A percentile compares a stretch with the other conserved stretches of the same genome.
Evolutionary conservation across 2,329 filamentous ascomycete genomes (phyloP).

Genomic region (Juglanconis juglandina): DNA sequence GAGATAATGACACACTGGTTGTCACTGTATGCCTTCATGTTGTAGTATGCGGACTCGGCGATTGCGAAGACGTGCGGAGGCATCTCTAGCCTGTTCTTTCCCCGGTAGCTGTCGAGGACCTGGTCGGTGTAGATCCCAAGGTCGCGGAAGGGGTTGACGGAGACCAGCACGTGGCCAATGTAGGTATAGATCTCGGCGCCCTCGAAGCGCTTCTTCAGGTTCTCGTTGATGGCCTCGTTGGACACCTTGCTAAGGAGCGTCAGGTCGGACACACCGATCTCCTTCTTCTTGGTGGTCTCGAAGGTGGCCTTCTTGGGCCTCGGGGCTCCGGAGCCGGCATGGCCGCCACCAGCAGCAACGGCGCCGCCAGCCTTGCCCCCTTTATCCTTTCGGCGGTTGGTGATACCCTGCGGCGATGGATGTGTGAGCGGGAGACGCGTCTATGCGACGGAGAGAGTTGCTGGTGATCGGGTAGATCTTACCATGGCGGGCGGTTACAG

Average conservation of each 20-base stretch:
- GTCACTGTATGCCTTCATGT: conserved; percentile 99
- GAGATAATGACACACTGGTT: conserved; percentile 99
- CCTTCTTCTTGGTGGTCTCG: conserved; percentile 97
- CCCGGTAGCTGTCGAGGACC: conserved; percentile 89
- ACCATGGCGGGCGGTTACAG: conserved; percentile 14
- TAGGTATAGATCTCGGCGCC: conserved; percentile 99
- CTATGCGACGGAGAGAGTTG: neutral
- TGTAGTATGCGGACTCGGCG: conserved; percentile 94
- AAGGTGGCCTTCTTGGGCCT: conserved; percentile 95
- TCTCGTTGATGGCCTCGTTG: conserved; percentile 99
- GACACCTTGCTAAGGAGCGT: conserved; percentile 98
- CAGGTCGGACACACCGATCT: conserved; percentile 96
- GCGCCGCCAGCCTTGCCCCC: conserved; percentile 39
- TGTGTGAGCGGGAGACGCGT: conserved; percentile 6
- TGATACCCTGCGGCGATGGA: conserved; percentile 39
- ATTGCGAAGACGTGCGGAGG: conserved; percentile 97
- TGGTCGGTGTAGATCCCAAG: conserved; percentile 96
- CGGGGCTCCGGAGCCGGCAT: conserved; percentile 39
- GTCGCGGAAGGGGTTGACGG: conserved; percentile 96
- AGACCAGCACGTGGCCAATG: conserved; percentile 98
- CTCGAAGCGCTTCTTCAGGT: conserved; percentile 96
- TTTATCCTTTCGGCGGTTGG: conserved; percentile 47
- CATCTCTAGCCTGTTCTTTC: conserved; percentile 94
- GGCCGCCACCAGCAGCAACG: conserved; percentile 38
- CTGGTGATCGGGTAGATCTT: conserved; percentile 1